Base-by-base conservation (phyloP, 202 grass and related monocot genomes). In the Schoenoplectus tabernaemontani region DNA sequence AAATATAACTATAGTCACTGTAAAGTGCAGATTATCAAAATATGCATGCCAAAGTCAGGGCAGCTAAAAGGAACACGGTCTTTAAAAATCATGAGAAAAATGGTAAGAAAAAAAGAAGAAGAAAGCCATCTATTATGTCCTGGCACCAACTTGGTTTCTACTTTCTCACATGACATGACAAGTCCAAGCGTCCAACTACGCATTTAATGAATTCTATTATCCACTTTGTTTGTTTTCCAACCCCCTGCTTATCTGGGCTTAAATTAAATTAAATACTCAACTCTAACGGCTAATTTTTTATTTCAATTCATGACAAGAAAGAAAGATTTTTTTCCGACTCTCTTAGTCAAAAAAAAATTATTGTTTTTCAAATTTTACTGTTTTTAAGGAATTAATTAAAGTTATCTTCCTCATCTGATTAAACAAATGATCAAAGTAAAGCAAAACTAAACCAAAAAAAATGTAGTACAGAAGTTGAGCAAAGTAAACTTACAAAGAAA, bases 401-500 rank as follows among this genome's bases (percentile, higher is more conserved):
- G 2, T 24, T 46, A 3, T 50, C 7, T 23, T 47, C 39, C 37
- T 7, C 11, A 74, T 77, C 4, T 9, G 58, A 19, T n/a, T n/a
- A 59, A 54, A 28, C 22, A 3, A 46, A 79, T n/a, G 30, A 38
- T 37, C 59, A 4, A 7, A 16, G 41, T 7, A 9, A 10, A n/a
- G n/a, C n/a, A n/a, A n/a, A n/a, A n/a, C n/a, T n/a, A n/a, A n/a
- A n/a, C n/a, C n/a, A n/a, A n/a, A n/a, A n/a, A n/a, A n/a, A n/a
- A n/a, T n/a, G n/a, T n/a, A n/a, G n/a, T n/a, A n/a, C n/a, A n/a
- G 56, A 22, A 23, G 17, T 54, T 39, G 34, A 65, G 1, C 16
- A 50, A 38, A 26, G 19, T 9, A 51, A 3, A 56, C 75, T 83
- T 84, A 98, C 96, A 78, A 92, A 36, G 41, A 98, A 86, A 16